Conservation (phyloP, 202 grass and related monocot genomes). For the Saccharum hybrid region DNA sequence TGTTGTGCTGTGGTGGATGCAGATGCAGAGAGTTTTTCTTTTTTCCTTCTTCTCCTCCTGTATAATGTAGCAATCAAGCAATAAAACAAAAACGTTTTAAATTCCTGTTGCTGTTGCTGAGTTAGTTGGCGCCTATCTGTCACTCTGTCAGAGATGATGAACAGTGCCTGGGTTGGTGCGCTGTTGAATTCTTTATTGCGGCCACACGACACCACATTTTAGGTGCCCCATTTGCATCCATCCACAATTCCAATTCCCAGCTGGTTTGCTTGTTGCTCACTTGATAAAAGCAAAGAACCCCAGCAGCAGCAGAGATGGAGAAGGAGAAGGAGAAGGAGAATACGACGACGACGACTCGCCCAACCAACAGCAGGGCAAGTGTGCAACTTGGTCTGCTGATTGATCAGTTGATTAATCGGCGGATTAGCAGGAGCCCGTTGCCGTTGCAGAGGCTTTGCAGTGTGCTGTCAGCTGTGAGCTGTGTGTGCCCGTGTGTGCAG, state of each 20-base stretch:
- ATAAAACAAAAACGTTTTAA: conserved; percentile 4
- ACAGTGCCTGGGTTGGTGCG: not conserved
- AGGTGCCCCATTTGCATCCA: conserved; percentile 7
- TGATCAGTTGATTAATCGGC: not conserved
- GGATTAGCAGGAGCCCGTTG: not conserved
- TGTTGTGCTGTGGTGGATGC: not conserved
- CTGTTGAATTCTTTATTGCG: conserved; percentile 24
- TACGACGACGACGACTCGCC: not conserved
- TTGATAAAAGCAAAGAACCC: not conserved
- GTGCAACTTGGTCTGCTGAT: not conserved
- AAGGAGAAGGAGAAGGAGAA: not conserved
- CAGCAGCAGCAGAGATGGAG: too few species aligned
- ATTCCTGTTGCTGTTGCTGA: conserved; percentile 19
- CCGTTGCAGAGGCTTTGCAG: not conserved
- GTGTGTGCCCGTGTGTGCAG: too few species aligned
- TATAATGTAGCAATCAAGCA: not conserved
- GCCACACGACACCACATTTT: conserved; percentile 22
- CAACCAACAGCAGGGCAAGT: not conserved
- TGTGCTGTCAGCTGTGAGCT: too few species aligned
- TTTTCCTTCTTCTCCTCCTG: too few species aligned
- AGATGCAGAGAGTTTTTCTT: not conserved
- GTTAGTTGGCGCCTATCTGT: conserved; percentile 57
- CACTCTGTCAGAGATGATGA: conserved; percentile 51
- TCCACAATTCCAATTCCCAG: not conserved
- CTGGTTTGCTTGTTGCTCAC: not conserved